Percentiles rank a stretch among this genome's conserved stretches.
Evolutionary conservation across 306 rosid species (phyloP).

Genomic region (Oemleria cerasiformis): DNA sequence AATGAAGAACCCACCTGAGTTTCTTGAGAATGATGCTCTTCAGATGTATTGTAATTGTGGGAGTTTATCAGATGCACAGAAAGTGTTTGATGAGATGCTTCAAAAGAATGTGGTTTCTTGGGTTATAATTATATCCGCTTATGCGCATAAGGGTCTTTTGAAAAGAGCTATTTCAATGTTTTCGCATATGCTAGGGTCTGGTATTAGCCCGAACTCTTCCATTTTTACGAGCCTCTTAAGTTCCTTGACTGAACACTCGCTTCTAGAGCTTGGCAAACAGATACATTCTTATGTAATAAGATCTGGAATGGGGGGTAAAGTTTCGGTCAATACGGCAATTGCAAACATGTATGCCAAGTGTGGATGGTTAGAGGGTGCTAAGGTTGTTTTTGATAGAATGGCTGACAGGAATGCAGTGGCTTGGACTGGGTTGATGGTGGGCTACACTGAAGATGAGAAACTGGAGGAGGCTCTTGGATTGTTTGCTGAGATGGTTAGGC

Average conservation of each 20-base stretch:
- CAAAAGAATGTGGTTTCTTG: conserved; percentile 41
- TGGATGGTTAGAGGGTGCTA: conserved; percentile 54
- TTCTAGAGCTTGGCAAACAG: conserved; percentile 42
- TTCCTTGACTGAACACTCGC: conserved; percentile 31
- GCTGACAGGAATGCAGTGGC: conserved; percentile 42
- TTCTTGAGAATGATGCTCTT: conserved; percentile 41
- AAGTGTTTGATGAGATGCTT: conserved; percentile 48
- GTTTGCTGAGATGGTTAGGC: conserved; percentile 44
- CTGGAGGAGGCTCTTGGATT: conserved; percentile 33
- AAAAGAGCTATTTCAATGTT: conserved; percentile 39
- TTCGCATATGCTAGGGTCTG: conserved; percentile 35
- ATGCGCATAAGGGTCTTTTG: conserved; percentile 37
- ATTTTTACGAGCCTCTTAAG: conserved; percentile 40
- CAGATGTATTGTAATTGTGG: conserved; percentile 54
- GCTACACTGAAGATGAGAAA: conserved; percentile 43
- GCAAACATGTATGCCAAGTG: conserved; percentile 59
- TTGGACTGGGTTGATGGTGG: conserved; percentile 65
- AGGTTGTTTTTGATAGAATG: conserved; percentile 42
- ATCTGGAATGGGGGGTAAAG: conserved; percentile 33
- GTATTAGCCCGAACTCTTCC: conserved; percentile 37
- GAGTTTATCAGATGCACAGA: conserved; percentile 42
- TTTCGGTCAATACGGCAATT: conserved; percentile 35
- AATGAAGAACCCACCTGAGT: conserved; percentile 27
- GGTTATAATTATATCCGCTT: conserved; percentile 42
- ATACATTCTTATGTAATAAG: conserved; percentile 48